phyloP scores from a whole-genome alignment of 2,329 filamentous ascomycete species.

The Botryotinia narcissicola region DNA sequence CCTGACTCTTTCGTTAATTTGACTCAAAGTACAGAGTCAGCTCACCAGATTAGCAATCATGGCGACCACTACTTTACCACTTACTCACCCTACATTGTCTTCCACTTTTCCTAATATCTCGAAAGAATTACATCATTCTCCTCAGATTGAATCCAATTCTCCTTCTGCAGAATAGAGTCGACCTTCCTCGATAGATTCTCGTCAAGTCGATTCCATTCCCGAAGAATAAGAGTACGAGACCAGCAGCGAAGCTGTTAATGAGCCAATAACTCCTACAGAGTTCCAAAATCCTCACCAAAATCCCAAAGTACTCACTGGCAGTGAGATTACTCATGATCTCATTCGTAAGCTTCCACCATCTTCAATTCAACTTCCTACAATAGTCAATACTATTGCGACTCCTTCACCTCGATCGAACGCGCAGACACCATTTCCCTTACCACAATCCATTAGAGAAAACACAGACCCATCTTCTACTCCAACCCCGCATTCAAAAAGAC shows the following conservation, averaged over 20 bases:
- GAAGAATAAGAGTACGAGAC: constrained; percentile 57
- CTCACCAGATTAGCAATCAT: constrained; percentile 9
- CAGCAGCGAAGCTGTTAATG: constrained; percentile 56
- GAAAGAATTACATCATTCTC: constrained; percentile 15
- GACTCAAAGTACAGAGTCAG: background rate
- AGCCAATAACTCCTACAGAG: constrained; percentile 61
- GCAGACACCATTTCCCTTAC: background rate
- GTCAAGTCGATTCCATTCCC: constrained; percentile 52
- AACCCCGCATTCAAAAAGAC: constrained; percentile 17
- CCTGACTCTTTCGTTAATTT: background rate
- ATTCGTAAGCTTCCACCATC: constrained; percentile 11
- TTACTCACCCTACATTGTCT: constrained; percentile 15
- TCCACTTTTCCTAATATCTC: constrained; percentile 6
- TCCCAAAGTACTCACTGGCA: constrained; percentile 41
- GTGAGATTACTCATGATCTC: constrained; percentile 15
- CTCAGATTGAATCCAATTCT: constrained; percentile 1
- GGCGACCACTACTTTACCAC: constrained; percentile 9
- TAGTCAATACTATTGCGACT: constrained; percentile 30
- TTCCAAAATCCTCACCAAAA: constrained; percentile 53
- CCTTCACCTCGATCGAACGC: constrained; percentile 21
- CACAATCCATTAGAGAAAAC: constrained; percentile 18
- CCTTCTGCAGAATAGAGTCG: constrained; percentile 25
- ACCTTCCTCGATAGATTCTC: constrained; percentile 32
- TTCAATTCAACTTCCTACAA: constrained; percentile 22
- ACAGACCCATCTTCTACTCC: background rate